Evolutionary conservation across 2,329 filamentous ascomycete species (phyloP), one percentile per base, ranked within the genome.

Genomic region (Dryadomyces quercus-mongolicae): DNA sequence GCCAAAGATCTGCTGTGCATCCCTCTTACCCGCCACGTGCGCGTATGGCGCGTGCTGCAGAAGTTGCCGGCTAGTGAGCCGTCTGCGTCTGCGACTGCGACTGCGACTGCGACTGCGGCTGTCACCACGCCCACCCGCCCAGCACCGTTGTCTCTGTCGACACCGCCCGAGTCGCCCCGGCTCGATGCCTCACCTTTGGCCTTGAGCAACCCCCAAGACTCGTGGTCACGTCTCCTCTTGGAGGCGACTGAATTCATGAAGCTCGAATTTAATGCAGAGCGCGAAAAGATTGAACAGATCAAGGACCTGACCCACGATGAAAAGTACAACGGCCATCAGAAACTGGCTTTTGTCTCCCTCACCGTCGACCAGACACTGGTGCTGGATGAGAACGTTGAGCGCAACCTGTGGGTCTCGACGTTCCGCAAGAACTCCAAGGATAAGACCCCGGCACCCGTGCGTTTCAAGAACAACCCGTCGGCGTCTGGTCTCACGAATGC

Each of bases 301-400:
- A 75, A 77, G 45, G 92, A 97, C 65, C 74, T 84, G 49, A 93
- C 88, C 0, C 71, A 71, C 55, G 84, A 94, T 61, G 61, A 73
- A 2, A 90, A 89, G 40, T 92, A 87, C 68, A 95, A 94, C 60
- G 89, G 90, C 15, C 77, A 71, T 21, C 75, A 81, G 56, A 81
- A 79, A 1, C 69, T 96, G 49, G 77, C 80, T 45, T 71, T 81
- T 53, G 77, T 82, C 51, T 83, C 84, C 1, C 73, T 96, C 21
- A 79, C 76, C n/a, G 80, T 81, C 36, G 84, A 88, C 58, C 82
- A 88, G 63, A 81, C 84, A 3, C 76, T 96, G 51, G 81, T 95
- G n/a, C 71, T 97, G 5, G 92, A 97, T 65, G 89, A 95, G 66
- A 76, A 84, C 57, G 74, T 85, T 49, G 76, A 79, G 13, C 74